Conservation (phyloP, 176 grass and related monocot species). For the Cenchrus americanus region DNA sequence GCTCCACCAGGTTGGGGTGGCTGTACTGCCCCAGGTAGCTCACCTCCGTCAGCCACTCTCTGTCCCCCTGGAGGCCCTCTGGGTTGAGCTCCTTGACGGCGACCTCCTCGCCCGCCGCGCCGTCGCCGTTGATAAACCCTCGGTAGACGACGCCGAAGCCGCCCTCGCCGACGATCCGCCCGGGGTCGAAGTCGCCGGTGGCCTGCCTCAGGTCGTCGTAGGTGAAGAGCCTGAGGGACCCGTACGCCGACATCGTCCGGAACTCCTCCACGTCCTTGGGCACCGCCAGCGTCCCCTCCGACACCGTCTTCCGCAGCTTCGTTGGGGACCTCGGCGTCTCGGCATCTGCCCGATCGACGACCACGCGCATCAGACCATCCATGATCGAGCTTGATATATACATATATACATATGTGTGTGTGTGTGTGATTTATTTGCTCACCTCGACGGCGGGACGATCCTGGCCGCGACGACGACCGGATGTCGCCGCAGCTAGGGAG, state of each 20-base stretch:
- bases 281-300: constrained; percentile 52
- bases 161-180: constrained; percentile 69
- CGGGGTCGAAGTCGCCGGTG: constrained; percentile 60
- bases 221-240: constrained; percentile 58
- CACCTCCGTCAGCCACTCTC: constrained; percentile 89
- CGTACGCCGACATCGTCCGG: constrained; percentile 59
- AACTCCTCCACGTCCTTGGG: constrained; percentile 81
- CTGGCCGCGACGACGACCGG: background rate
- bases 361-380: background rate
- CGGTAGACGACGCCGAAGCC: constrained; percentile 81
- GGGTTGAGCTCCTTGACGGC: constrained; percentile 80
- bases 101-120: constrained; percentile 26
- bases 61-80: constrained; percentile 74
- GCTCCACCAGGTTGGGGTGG: constrained; percentile 69
- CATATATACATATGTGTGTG: background rate
- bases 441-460: constrained; percentile 42
- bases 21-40: constrained; percentile 72
- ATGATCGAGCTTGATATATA: background rate
- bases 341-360: background rate
- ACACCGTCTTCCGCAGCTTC: constrained; percentile 56
- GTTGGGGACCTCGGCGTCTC: constrained; percentile 11
- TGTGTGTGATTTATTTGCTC: too few species aligned
- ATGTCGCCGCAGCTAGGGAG: constrained; percentile 55
- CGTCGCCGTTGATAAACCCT: constrained; percentile 50
- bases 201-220: constrained; percentile 59